phyloP scores from a whole-genome alignment of 2,329 filamentous ascomycete species.

The Trichoderma breve region DNA sequence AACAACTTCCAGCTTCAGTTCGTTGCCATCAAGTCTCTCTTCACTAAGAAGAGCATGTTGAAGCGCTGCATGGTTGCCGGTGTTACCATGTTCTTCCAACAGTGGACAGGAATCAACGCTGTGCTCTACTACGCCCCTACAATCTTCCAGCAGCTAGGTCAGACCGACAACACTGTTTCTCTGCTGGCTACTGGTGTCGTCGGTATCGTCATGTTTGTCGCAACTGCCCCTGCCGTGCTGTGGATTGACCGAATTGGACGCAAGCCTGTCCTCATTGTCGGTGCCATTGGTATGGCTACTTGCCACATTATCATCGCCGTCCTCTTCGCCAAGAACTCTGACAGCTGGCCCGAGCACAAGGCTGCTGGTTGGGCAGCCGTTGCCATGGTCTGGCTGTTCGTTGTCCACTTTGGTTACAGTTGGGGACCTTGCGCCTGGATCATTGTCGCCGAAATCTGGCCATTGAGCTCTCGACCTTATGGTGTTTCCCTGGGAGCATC shows the following conservation, averaged over 20 bases:
- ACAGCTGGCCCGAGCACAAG: constrained; percentile 54
- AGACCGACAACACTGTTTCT: constrained; percentile 49
- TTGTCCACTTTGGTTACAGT: constrained; percentile 71
- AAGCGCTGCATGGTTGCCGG: constrained; percentile 63
- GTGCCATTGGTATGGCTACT: constrained; percentile 66
- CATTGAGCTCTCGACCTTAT: constrained; percentile 66
- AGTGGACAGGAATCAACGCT: constrained; percentile 50
- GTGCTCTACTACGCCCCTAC: constrained; percentile 68
- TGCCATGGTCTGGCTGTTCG: constrained; percentile 70
- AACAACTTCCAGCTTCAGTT: constrained; percentile 72
- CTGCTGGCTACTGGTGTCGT: constrained; percentile 70
- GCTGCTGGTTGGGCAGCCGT: constrained; percentile 69
- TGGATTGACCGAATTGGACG: constrained; percentile 64
- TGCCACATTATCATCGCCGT: constrained; percentile 71
- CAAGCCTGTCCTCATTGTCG: constrained; percentile 60
- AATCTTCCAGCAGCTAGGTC: constrained; percentile 66
- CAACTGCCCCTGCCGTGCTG: constrained; percentile 64
- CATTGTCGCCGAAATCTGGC: constrained; percentile 72
- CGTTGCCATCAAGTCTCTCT: constrained; percentile 77
- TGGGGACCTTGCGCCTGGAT: constrained; percentile 78
- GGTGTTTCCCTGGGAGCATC: constrained; percentile 67
- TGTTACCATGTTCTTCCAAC: constrained; percentile 61
- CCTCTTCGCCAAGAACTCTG: constrained; percentile 63
- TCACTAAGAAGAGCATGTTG: constrained; percentile 69
- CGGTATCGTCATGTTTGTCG: constrained; percentile 67